Evolutionary conservation across 257 asterid genomes (phyloP).

Genomic region (Ehretia macrophylla): DNA sequence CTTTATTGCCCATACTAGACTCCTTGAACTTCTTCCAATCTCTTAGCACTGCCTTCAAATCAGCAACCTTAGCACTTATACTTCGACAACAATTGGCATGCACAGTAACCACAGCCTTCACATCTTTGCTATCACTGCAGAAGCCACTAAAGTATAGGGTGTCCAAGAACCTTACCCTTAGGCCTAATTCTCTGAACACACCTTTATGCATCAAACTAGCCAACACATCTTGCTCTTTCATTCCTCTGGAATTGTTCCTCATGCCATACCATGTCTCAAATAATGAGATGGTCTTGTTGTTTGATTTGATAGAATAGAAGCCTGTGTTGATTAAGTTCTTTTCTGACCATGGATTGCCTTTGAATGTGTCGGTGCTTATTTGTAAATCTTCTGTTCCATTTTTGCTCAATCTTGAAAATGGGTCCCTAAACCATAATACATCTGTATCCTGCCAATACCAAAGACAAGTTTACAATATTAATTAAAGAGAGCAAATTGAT

Average conservation of each 20-base stretch:
- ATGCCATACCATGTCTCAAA: slow-evolving; percentile 49
- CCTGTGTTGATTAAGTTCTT: slow-evolving; percentile 56
- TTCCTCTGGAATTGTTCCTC: slow-evolving; percentile 31
- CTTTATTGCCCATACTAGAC: neutral
- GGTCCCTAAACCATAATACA: slow-evolving; percentile 63
- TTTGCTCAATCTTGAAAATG: slow-evolving; percentile 31
- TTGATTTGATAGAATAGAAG: slow-evolving; percentile 48
- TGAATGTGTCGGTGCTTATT: slow-evolving; percentile 49
- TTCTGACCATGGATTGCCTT: slow-evolving; percentile 35
- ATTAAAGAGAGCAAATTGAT: neutral
- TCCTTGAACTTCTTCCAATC: slow-evolving; percentile 56
- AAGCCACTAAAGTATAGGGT: slow-evolving; percentile 56
- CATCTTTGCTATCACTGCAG: slow-evolving; percentile 36
- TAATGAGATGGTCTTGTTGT: slow-evolving; percentile 40
- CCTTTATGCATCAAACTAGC: slow-evolving; percentile 21
- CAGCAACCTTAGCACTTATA: slow-evolving; percentile 54
- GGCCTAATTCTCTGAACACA: slow-evolving; percentile 11
- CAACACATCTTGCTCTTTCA: slow-evolving; percentile 72
- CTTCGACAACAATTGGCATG: slow-evolving; percentile 72
- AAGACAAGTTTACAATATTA: neutral
- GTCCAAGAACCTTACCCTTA: slow-evolving; percentile 31
- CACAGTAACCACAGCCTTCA: slow-evolving; percentile 35
- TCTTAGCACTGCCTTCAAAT: slow-evolving; percentile 39
- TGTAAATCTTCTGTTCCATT: slow-evolving; percentile 40
- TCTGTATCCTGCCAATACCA: slow-evolving; percentile 44